Evolutionary conservation across 208 protist genomes (phyloP).

Genomic region (Trypanosoma theileri): DNA sequence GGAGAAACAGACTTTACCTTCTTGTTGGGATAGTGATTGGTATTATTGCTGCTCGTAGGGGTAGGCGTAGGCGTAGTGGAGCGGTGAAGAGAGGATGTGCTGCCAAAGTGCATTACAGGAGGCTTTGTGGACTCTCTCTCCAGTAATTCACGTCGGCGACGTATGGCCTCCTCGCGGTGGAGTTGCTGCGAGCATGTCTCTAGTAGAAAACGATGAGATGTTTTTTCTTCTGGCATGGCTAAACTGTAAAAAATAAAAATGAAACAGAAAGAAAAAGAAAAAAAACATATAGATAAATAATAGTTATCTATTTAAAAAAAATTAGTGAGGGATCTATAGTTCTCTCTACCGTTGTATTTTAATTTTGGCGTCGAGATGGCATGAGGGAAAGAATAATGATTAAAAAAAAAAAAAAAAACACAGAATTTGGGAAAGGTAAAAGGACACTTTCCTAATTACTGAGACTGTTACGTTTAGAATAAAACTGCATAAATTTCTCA

Average conservation of each 20-base stretch:
- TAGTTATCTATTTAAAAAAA: background rate
- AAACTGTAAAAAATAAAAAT: background rate
- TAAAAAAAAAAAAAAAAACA: too few relatives aligned
- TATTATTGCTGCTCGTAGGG: background rate
- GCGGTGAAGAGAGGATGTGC: conserved; percentile 7
- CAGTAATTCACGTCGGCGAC: conserved; percentile 51
- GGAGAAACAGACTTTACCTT: conserved; percentile 18
- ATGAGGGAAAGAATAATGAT: too few relatives aligned
- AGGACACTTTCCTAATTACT: too few relatives aligned
- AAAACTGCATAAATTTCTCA: conserved; percentile 59
- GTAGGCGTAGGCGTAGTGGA: too few relatives aligned
- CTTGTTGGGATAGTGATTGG: background rate
- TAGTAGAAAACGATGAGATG: conserved; percentile 45
- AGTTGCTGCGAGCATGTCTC: conserved; percentile 74
- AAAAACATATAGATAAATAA: background rate
- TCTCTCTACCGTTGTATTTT: too few relatives aligned
- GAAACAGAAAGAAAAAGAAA: conserved; percentile 14
- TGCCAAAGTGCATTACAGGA: conserved; percentile 68
- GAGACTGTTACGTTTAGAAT: too few relatives aligned
- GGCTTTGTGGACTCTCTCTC: conserved; percentile 44
- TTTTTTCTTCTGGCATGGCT: conserved; percentile 19
- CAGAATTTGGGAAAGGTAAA: too few relatives aligned
- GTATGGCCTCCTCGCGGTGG: conserved; percentile 64
- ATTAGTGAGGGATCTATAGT: too few relatives aligned
- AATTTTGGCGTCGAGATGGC: too few relatives aligned